Conservation (phyloP, 352 stramenopile genomes). For the Phytopythium kandeliae region DNA sequence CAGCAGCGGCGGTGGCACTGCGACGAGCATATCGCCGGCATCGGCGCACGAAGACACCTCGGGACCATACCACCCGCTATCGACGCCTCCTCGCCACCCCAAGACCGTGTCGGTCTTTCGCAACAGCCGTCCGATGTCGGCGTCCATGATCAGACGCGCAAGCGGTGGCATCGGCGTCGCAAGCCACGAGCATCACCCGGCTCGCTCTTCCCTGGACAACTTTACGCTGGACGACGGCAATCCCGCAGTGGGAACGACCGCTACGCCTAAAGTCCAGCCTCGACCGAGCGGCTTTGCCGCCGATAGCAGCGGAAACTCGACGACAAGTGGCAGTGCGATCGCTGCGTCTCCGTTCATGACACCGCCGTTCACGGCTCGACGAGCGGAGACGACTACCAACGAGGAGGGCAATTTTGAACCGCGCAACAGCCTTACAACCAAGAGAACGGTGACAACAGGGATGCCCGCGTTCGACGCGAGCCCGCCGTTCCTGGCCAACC, state of each 20-base stretch:
- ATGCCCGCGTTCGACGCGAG: conserved; percentile 37
- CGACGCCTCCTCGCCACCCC: conserved; percentile 66
- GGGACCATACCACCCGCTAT: conserved; percentile 29
- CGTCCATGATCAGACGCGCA: conserved; percentile 7
- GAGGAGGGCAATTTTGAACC: background rate
- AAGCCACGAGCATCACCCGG: conserved; percentile 22
- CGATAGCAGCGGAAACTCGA: conserved; percentile 5
- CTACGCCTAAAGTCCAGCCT: background rate
- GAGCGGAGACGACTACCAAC: background rate
- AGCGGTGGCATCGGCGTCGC: background rate
- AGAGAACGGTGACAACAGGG: conserved; percentile 7
- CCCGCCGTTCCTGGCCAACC: conserved; percentile 64
- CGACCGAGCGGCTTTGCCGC: conserved; percentile 4
- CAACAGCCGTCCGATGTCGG: conserved; percentile 16
- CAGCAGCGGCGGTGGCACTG: conserved; percentile 16
- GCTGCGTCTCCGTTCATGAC: conserved; percentile 25
- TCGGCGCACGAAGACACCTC: conserved; percentile 35
- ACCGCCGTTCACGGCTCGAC: conserved; percentile 20
- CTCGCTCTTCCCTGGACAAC: conserved; percentile 50
- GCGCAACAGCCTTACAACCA: conserved; percentile 4
- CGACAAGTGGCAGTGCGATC: conserved; percentile 1
- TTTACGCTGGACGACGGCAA: conserved; percentile 43
- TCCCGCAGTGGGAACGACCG: background rate
- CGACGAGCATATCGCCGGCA: conserved; percentile 21
- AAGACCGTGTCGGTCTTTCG: conserved; percentile 46